A percentile compares a stretch with the other conserved stretches of the same genome.
These are phyloP conservation scores for Chondrostereum purpureum DNA, from an alignment of 1,284 basidiomycete species.

Conservation along the genomic window DNA sequence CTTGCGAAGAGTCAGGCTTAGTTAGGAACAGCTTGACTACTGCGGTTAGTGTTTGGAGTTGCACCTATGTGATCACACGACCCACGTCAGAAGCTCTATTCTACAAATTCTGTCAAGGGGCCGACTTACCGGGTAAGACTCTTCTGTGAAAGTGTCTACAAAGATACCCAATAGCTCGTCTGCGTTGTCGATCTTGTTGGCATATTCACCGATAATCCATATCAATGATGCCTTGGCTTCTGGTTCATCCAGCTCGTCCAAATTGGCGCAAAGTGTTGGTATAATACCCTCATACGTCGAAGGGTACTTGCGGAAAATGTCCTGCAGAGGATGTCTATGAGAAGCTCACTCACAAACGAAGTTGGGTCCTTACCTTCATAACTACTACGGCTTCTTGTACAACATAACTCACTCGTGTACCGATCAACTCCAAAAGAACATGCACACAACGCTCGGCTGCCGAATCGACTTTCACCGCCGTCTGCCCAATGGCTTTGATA, in stretches of 20 bases:
- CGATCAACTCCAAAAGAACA: conserved; percentile 87
- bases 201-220: conserved; percentile 99
- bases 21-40: conserved; percentile 96
- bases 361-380: conserved; percentile 64
- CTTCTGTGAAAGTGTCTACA: conserved; percentile 89
- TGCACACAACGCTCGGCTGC: conserved; percentile 95
- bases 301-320: conserved; percentile 99
- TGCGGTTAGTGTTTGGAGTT: conserved; percentile 92
- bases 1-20: conserved; percentile 89
- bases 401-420: conserved; percentile 91
- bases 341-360: not conserved
- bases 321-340: conserved; percentile 37
- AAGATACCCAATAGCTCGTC: conserved; percentile 89
- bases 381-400: conserved; percentile 98
- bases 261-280: conserved; percentile 88
- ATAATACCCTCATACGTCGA: conserved; percentile 96
- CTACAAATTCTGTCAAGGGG: conserved; percentile 1
- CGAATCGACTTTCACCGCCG: conserved; percentile 91
- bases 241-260: conserved; percentile 96
- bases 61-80: conserved; percentile 51
- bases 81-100: not conserved
- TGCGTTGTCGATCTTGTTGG: conserved; percentile 94
- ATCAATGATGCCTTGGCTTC: conserved; percentile 97
- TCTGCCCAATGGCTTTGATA: conserved; percentile 92
- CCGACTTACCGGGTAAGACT: conserved; percentile 77